phyloP scores from a whole-genome alignment of 805 yeast species.

The Schwanniomyces vanrijiae region DNA sequence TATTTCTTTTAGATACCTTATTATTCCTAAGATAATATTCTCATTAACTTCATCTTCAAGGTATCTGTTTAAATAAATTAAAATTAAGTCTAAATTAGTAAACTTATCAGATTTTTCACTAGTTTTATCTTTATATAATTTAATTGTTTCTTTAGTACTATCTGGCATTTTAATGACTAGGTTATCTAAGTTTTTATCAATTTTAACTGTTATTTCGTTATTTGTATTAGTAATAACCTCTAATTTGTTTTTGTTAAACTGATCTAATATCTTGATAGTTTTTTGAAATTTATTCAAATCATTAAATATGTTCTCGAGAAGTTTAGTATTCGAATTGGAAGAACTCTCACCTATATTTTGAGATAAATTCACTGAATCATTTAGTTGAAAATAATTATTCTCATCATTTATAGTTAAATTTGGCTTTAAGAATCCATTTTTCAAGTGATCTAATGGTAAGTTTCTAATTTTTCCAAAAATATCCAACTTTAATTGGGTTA shows the following conservation, averaged over 20 bases:
- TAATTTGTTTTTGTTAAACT: slow-evolving; percentile 27
- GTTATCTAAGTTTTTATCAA: slow-evolving; percentile 22
- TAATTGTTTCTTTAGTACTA: slow-evolving; percentile 10
- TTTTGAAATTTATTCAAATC: slow-evolving; percentile 30
- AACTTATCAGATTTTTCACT: slow-evolving; percentile 3
- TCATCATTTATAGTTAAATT: slow-evolving; percentile 21
- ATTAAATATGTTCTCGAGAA: slow-evolving; percentile 27
- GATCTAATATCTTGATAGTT: slow-evolving; percentile 33
- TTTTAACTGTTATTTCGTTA: slow-evolving; percentile 26
- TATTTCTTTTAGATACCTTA: slow-evolving; percentile 32
- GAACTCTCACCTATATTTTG: slow-evolving; percentile 19
- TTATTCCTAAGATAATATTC: slow-evolving; percentile 28
- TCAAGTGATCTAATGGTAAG: slow-evolving; percentile 18
- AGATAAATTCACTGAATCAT: slow-evolving; percentile 26
- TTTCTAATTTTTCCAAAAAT: slow-evolving; percentile 26
- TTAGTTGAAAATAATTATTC: slow-evolving; percentile 26
- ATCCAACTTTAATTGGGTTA: slow-evolving; percentile 25
- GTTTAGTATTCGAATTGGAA: slow-evolving; percentile 7
- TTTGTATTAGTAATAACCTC: slow-evolving; percentile 25
- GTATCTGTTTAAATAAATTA: slow-evolving; percentile 14
- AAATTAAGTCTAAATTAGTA: slow-evolving; percentile 12
- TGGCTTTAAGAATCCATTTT: slow-evolving; percentile 18
- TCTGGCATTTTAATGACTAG: slow-evolving; percentile 20
- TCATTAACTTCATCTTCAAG: slow-evolving; percentile 8
- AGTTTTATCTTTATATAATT: slow-evolving; percentile 10